phyloP scores from a whole-genome alignment of 2,329 filamentous ascomycete genomes.

The Domatiomyces catenatus region DNA sequence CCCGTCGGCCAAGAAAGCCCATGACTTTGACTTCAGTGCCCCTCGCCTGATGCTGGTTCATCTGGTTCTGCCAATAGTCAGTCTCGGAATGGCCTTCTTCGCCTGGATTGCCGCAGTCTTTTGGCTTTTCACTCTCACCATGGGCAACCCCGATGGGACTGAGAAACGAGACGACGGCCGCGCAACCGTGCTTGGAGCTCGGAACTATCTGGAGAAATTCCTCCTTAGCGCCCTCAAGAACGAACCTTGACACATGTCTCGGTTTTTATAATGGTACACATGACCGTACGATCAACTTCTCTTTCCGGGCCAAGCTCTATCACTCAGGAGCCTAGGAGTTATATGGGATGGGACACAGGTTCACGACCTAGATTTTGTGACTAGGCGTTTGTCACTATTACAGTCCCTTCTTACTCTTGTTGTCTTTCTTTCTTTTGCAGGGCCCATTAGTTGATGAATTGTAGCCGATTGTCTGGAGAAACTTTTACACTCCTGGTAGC shows the following conservation, averaged over 20 bases:
- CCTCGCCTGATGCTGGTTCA: slow-evolving; percentile 37
- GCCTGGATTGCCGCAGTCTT: slow-evolving; percentile 46
- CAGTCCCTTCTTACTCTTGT: too few species aligned
- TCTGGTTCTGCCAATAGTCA: slow-evolving; percentile 40
- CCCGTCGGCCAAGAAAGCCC: slow-evolving; percentile 16
- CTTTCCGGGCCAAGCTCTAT: not conserved
- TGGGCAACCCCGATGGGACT: slow-evolving; percentile 47
- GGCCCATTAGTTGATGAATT: too few species aligned
- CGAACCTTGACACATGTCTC: not conserved
- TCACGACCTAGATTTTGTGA: not conserved
- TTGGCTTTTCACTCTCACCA: slow-evolving; percentile 45
- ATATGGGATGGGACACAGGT: not conserved
- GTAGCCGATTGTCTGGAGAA: too few species aligned
- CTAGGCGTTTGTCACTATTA: not conserved
- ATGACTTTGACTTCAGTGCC: slow-evolving; percentile 22
- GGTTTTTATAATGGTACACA: not conserved
- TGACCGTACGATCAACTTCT: not conserved
- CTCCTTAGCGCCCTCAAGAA: slow-evolving; percentile 26
- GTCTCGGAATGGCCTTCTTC: slow-evolving; percentile 39
- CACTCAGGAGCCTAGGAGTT: not conserved
- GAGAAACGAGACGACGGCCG: slow-evolving; percentile 46
- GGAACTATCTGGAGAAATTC: slow-evolving; percentile 47
- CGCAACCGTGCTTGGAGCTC: slow-evolving; percentile 42
- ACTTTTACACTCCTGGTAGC: too few species aligned
- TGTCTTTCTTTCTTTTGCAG: too few species aligned